Evolutionary conservation across 192 early-diverging fungal genomes (phyloP), one percentile per base, ranked within the genome.

Genomic region (Gamsiella multidivaricata): DNA sequence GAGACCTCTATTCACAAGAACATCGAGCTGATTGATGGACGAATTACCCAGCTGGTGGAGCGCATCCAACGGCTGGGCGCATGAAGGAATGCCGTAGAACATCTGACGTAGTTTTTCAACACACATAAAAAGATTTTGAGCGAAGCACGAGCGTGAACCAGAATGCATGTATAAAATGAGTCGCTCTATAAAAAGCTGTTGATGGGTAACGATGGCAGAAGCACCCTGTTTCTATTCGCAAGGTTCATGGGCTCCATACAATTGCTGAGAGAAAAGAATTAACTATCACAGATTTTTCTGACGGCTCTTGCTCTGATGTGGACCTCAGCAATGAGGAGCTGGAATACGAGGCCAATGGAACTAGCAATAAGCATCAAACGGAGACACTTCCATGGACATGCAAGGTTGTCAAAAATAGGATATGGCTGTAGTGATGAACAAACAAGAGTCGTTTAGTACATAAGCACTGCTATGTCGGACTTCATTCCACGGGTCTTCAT

Each of bases 41-140:
- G 92, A 53, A 87, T 94, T 34, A 83, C 85, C 2, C 84, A 88
- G 1, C 81, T 94, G n/a, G 81, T 80, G 42, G 83, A 89, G 15
- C 87, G 91, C 23, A 70, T 92, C 41, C 74, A 78, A 25, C 58
- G 60, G 29, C 33, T 78, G 60, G 74, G 66, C 12, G 74, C 74
- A 64, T 78, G 45, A 63, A 18, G 34, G 5, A 54, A 53, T 37
- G 7, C 22, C 37, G 31, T 42, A 52, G 51, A 54, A 29, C n/a
- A n/a, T n/a, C n/a, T n/a, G n/a, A n/a, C n/a, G n/a, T n/a, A n/a
- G n/a, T n/a, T n/a, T n/a, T n/a, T n/a, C n/a, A n/a, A n/a, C n/a
- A n/a, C n/a, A n/a, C n/a, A 65, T 32, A 41, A 53, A 8, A 22
- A 5, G 20, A 42, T 20, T 41, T 22, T 41, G 20, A 29, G 34